These are phyloP conservation scores for Geotrichum candidum DNA, from an alignment of 1,139 yeast genomes.

Conservation along the genomic window DNA sequence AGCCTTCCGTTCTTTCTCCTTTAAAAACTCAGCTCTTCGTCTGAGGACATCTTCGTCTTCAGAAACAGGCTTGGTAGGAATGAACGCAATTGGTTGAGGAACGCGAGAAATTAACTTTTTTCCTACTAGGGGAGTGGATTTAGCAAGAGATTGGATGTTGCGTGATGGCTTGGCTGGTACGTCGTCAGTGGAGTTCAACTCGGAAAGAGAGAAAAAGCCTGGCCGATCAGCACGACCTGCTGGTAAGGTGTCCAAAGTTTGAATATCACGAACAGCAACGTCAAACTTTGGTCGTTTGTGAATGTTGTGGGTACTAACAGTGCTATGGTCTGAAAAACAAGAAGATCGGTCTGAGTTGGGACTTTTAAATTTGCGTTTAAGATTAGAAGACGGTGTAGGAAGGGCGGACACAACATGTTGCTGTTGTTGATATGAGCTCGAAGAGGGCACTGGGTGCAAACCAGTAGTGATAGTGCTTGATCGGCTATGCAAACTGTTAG, in stretches of 20 bases:
- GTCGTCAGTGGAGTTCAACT: neutral
- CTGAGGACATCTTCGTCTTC: slow-evolving; percentile 10
- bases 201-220: slow-evolving; percentile 13
- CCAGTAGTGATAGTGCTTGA: slow-evolving; percentile 11
- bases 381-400: neutral
- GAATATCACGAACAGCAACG: slow-evolving; percentile 10
- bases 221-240: slow-evolving; percentile 10
- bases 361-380: neutral
- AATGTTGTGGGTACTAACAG: neutral
- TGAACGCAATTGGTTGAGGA: neutral
- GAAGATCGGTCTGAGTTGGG: neutral
- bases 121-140: neutral
- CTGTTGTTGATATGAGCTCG: neutral
- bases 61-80: slow-evolving; percentile 7
- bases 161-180: neutral
- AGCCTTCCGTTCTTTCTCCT: neutral
- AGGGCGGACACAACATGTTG: neutral
- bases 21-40: slow-evolving; percentile 8
- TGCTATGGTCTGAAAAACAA: neutral
- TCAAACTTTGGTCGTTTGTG: slow-evolving; percentile 16
- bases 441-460: neutral
- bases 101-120: slow-evolving; percentile 1
- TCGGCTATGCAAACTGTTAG: slow-evolving; percentile 6
- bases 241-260: slow-evolving; percentile 5
- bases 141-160: neutral